phyloP scores from a whole-genome alignment of 225 moss, liverwort and hornwort species.

The Pseudisothecium myosuroides region DNA sequence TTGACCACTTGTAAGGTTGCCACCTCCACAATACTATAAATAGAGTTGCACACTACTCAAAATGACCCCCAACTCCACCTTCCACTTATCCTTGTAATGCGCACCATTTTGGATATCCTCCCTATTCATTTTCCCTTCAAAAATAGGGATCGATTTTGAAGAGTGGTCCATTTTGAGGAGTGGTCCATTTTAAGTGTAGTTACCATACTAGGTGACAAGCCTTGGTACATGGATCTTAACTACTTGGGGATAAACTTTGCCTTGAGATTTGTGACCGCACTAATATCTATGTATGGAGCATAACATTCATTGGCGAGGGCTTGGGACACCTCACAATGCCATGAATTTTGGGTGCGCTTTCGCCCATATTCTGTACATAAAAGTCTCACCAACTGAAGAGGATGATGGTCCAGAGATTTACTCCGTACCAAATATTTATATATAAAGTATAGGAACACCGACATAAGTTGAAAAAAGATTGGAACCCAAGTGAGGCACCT shows the following conservation, averaged over 20 bases:
- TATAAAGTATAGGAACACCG: neutral
- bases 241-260: neutral
- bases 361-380: neutral
- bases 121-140: no score
- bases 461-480: neutral
- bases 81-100: no score
- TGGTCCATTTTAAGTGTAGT: no score
- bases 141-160: no score
- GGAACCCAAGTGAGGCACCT: neutral
- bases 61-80: no score
- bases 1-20: no score
- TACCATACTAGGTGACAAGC: neutral
- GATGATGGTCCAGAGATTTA: neutral
- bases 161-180: no score
- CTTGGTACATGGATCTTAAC: neutral
- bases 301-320: neutral
- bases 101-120: no score
- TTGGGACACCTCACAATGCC: neutral
- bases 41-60: no score
- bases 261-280: neutral
- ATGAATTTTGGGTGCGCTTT: neutral
- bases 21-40: no score
- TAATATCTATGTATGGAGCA: no score
- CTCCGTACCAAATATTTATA: neutral
- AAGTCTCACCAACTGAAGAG: neutral